Percentiles rank a stretch among this genome's conserved stretches.
Evolutionary conservation across 768 basidiomycete species (phyloP).

Genomic region (Boletus rex-veris): DNA sequence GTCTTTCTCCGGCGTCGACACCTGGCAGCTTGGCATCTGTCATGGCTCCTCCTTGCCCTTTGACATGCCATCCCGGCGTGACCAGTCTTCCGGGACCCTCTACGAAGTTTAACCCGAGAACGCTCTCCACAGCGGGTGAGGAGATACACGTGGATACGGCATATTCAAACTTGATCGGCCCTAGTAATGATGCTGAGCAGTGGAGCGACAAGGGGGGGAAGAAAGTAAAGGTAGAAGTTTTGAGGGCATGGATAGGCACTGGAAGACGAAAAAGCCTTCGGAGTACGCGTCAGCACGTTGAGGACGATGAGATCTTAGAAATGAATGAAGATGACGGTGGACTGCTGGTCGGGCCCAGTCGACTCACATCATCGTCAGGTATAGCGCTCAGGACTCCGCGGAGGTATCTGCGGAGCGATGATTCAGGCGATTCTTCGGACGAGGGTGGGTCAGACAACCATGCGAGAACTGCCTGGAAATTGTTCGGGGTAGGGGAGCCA

Average conservation of each 20-base stretch:
- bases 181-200: conserved; percentile 44
- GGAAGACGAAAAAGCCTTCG: conserved; percentile 32
- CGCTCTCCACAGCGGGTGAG: conserved; percentile 1
- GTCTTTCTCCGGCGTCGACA: conserved; percentile 34
- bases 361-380: background rate
- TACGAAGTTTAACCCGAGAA: background rate
- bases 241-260: conserved; percentile 44
- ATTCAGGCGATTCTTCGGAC: conserved; percentile 43
- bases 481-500: conserved; percentile 47
- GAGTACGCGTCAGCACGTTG: conserved; percentile 30
- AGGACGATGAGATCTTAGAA: conserved; percentile 4
- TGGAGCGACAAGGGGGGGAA: conserved; percentile 55
- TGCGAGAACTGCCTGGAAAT: conserved; percentile 50
- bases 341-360: background rate
- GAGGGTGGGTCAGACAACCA: conserved; percentile 46
- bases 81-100: conserved; percentile 22
- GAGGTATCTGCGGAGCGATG: conserved; percentile 29
- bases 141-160: conserved; percentile 44
- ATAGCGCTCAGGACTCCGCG: background rate
- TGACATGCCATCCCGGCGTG: conserved; percentile 11
- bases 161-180: conserved; percentile 65
- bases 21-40: conserved; percentile 12
- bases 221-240: conserved; percentile 40
- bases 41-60: conserved; percentile 23
- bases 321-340: background rate